Conservation (phyloP, 2,329 filamentous ascomycete species). For the Celoporthe dispersa region DNA sequence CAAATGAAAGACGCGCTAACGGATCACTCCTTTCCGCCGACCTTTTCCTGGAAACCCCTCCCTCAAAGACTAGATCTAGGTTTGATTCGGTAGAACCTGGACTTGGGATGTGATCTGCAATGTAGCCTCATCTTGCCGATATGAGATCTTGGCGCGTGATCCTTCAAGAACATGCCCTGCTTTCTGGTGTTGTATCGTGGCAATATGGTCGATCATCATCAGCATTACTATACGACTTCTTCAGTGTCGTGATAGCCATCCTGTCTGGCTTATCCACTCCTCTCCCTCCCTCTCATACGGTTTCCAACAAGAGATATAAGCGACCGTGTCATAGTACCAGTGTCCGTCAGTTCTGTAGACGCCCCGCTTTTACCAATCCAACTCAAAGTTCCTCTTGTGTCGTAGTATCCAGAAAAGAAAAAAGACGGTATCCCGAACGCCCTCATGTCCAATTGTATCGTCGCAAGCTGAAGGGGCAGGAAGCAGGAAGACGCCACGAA, state of each 20-base stretch:
- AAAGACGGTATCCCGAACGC: neutral
- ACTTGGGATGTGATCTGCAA: neutral
- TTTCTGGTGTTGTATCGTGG: neutral
- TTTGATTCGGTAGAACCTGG: neutral
- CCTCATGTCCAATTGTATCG: slow-evolving; percentile 34
- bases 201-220: neutral
- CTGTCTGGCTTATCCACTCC: neutral
- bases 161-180: neutral
- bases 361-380: neutral
- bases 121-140: neutral
- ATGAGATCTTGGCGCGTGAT: neutral
- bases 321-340: neutral
- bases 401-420: neutral
- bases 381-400: neutral
- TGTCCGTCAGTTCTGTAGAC: neutral
- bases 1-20: neutral
- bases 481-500: neutral
- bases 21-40: neutral
- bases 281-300: neutral
- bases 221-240: neutral
- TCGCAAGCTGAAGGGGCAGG: neutral
- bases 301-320: neutral
- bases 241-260: neutral
- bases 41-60: neutral
- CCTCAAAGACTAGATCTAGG: neutral